phyloP scores from a whole-genome alignment of 2,329 filamentous ascomycete genomes.

The Sclerotinia nivalis region DNA sequence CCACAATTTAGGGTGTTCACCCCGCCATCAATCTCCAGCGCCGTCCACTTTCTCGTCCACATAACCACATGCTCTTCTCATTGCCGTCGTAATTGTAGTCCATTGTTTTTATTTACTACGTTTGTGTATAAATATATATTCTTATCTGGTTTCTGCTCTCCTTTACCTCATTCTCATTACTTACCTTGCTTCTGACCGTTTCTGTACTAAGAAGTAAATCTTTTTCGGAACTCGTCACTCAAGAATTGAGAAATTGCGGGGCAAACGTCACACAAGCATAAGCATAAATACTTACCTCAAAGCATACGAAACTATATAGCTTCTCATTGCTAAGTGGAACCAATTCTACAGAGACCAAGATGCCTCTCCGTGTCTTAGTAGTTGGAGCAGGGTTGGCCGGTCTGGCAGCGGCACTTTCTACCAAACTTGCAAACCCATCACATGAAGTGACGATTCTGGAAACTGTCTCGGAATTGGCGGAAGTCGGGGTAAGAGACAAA shows the following conservation, averaged over 20 bases:
- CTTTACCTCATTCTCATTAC: neutral
- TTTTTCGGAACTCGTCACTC: neutral
- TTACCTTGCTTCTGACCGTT: neutral
- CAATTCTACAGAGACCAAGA: conserved; percentile 2
- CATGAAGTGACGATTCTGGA: conserved; percentile 49
- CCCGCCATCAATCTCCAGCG: conserved; percentile 7
- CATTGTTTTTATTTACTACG: neutral
- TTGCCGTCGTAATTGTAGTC: neutral
- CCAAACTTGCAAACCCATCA: conserved; percentile 40
- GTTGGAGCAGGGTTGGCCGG: conserved; percentile 48
- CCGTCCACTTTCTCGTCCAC: conserved; percentile 16
- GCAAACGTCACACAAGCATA: neutral
- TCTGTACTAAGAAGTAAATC: neutral
- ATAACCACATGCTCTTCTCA: neutral
- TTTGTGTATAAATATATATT: neutral
- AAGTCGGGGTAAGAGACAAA: conserved; percentile 41
- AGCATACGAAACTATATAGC: neutral
- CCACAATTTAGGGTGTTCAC: conserved; percentile 6
- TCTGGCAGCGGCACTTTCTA: conserved; percentile 45
- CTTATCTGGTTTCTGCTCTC: neutral
- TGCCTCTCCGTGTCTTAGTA: conserved; percentile 43
- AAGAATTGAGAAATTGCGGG: neutral
- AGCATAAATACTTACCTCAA: neutral
- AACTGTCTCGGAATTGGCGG: conserved; percentile 44
- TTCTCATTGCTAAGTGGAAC: neutral